phyloP scores from a whole-genome alignment of 768 basidiomycete species.

The Leccinum pellstonianum region DNA sequence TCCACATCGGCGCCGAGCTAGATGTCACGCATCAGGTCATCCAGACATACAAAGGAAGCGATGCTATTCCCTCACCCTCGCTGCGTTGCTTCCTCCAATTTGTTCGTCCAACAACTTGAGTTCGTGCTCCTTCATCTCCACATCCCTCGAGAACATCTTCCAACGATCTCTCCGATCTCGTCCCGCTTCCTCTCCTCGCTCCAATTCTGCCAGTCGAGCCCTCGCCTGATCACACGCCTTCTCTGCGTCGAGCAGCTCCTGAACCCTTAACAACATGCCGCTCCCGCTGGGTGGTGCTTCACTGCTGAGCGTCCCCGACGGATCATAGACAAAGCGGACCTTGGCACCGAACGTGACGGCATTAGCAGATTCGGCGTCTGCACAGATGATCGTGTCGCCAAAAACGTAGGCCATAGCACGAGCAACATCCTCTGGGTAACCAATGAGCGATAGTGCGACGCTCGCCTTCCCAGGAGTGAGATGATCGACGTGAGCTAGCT shows the following conservation, averaged over 20 bases:
- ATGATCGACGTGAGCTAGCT: slow-evolving; percentile 67
- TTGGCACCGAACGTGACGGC: slow-evolving; percentile 73
- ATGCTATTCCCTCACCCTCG: slow-evolving; percentile 55
- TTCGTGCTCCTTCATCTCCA: slow-evolving; percentile 91
- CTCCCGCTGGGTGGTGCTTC: slow-evolving; percentile 79
- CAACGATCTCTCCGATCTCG: slow-evolving; percentile 58
- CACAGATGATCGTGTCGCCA: slow-evolving; percentile 88
- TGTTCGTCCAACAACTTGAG: slow-evolving; percentile 79
- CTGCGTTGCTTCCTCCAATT: slow-evolving; percentile 83
- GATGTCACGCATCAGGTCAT: neutral
- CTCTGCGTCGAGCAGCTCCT: slow-evolving; percentile 75
- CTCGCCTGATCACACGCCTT: slow-evolving; percentile 51
- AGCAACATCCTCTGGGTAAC: slow-evolving; percentile 75
- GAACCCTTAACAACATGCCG: slow-evolving; percentile 77
- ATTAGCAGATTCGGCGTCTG: slow-evolving; percentile 84
- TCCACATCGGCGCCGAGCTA: slow-evolving; percentile 84
- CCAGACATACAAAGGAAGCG: neutral
- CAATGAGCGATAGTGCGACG: slow-evolving; percentile 85
- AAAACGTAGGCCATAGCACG: slow-evolving; percentile 94
- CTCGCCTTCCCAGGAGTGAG: slow-evolving; percentile 80
- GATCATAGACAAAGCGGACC: slow-evolving; percentile 87
- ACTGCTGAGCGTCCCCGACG: slow-evolving; percentile 91
- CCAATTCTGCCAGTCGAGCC: slow-evolving; percentile 46
- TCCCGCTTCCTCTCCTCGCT: slow-evolving; percentile 53
- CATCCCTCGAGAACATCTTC: slow-evolving; percentile 57